Base-by-base conservation (phyloP, 371 early-diverging fungal genomes). In the Entomophthora muscae region DNA sequence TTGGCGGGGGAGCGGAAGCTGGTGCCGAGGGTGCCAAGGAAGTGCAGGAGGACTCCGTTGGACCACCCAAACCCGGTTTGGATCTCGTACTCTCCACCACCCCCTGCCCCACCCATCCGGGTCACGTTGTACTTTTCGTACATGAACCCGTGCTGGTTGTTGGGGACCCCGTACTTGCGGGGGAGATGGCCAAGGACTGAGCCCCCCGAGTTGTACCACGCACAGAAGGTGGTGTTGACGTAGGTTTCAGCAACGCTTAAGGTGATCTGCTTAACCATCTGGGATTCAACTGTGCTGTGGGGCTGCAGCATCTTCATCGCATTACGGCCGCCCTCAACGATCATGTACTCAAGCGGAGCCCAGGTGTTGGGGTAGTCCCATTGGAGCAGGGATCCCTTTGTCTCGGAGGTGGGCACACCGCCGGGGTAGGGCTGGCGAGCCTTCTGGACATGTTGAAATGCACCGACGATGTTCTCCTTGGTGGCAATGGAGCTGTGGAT, bases 61-160 rank as follows among this genome's bases (percentile, higher is more conserved):
- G 93, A 90, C 93, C 93, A 95, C 2, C 95, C 95, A 77, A 95
- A 95, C 3, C 95, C 95, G 31, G 73, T 74, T 71, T 93, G 93
- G 23, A 86, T 79, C 0, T 69, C 68, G 69, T 92, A 94, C 73
- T 95, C 95, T 22, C 93, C 95, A 54, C 89, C 88, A 10, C 71
- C 71, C 30, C 90, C 91, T 3, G 81, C 72, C 3, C 59, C 55
- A 30, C 89, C 90, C 1, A 84, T 64, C 0, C 61, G 52, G 24
- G 69, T 69, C 13, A 81, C 82, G 66, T 83, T 75, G 64, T 83
- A 88, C 72, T 92, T 91, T 70, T 91, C 91, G 76, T 84, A 90
- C 75, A 94, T 87, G 32, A 83, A 75, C 0, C 80, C 81, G 57
- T 76, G 75, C 0, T 66, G 66, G n/a, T 66, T 64, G 17, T 56